Conservation (phyloP, 2,329 filamentous ascomycete genomes). For the Nemania abortiva region DNA sequence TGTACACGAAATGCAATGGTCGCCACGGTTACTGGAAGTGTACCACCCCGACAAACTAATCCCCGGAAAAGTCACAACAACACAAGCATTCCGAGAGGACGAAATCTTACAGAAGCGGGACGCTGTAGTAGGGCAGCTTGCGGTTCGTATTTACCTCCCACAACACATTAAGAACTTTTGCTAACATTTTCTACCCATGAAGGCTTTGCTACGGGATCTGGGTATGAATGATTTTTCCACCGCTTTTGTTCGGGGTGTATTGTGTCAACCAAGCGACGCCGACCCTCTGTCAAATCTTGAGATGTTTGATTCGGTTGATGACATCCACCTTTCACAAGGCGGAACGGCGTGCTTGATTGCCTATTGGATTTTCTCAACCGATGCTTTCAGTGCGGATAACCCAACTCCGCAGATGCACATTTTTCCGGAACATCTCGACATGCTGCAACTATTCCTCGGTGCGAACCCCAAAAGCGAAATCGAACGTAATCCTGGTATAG, state of each 20-base stretch:
- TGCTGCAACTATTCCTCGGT: constrained; percentile 67
- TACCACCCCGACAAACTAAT: constrained; percentile 74
- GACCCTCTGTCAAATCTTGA: constrained; percentile 64
- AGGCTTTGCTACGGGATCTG: constrained; percentile 74
- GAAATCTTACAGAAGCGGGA: constrained; percentile 71
- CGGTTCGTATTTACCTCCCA: constrained; percentile 57
- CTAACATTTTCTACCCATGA: constrained; percentile 5
- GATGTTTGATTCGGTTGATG: constrained; percentile 60
- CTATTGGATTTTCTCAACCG: constrained; percentile 72
- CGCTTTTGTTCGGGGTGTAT: constrained; percentile 60
- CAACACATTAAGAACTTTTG: neutral
- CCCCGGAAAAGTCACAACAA: constrained; percentile 70
- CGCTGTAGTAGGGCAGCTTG: constrained; percentile 77
- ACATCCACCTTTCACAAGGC: constrained; percentile 69
- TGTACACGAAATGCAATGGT: constrained; percentile 70
- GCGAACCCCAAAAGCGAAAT: constrained; percentile 64
- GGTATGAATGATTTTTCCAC: constrained; percentile 63
- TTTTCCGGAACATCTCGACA: constrained; percentile 69
- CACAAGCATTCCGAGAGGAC: constrained; percentile 74
- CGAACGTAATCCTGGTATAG: constrained; percentile 63
- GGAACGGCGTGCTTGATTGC: constrained; percentile 70
- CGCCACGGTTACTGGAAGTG: constrained; percentile 74
- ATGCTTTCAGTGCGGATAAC: constrained; percentile 70
- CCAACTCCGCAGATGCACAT: constrained; percentile 66
- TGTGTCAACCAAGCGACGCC: constrained; percentile 56